These are phyloP conservation scores for Xylaria venustula DNA, from an alignment of 495 filamentous ascomycete genomes.

Conservation along the genomic window DNA sequence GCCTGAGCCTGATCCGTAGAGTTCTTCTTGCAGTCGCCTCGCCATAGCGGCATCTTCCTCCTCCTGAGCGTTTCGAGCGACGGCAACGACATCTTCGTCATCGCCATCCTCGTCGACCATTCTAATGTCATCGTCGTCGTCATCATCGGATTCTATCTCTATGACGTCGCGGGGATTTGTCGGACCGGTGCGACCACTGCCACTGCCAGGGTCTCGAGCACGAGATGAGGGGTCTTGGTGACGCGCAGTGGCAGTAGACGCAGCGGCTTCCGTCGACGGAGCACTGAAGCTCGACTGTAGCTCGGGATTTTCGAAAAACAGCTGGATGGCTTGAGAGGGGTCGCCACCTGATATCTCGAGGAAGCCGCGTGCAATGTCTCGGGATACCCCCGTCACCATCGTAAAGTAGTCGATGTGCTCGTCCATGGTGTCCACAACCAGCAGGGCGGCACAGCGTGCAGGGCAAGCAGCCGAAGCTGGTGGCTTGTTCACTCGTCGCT, in stretches of 20 bases:
- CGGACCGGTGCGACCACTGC: slow-evolving; percentile 32
- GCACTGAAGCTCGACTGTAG: slow-evolving; percentile 47
- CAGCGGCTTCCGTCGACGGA: slow-evolving; percentile 35
- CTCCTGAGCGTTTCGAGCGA: slow-evolving; percentile 44
- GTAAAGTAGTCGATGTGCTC: slow-evolving; percentile 58
- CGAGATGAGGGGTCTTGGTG: slow-evolving; percentile 16
- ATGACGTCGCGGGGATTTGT: slow-evolving; percentile 63
- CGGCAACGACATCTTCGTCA: slow-evolving; percentile 37
- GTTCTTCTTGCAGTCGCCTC: slow-evolving; percentile 83
- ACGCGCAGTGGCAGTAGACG: slow-evolving; percentile 30
- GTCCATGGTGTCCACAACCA: slow-evolving; percentile 55
- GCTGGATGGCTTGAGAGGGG: slow-evolving; percentile 78
- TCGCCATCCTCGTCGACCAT: slow-evolving; percentile 36
- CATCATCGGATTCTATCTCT: slow-evolving; percentile 68
- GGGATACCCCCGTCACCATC: slow-evolving; percentile 64
- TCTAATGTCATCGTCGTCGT: slow-evolving; percentile 49
- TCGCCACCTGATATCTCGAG: slow-evolving; percentile 79
- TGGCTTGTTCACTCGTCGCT: neutral
- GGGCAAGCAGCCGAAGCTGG: neutral
- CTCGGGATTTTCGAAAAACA: slow-evolving; percentile 83
- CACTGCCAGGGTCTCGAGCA: no score
- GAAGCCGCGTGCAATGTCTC: slow-evolving; percentile 68
- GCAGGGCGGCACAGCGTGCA: neutral
- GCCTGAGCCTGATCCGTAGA: slow-evolving; percentile 60
- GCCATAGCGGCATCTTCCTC: slow-evolving; percentile 96